Percentiles rank a stretch among this genome's conserved stretches.
These are phyloP conservation scores for Diaporthe vaccinii DNA, from an alignment of 2,329 filamentous ascomycete species.

Conservation along the genomic window DNA sequence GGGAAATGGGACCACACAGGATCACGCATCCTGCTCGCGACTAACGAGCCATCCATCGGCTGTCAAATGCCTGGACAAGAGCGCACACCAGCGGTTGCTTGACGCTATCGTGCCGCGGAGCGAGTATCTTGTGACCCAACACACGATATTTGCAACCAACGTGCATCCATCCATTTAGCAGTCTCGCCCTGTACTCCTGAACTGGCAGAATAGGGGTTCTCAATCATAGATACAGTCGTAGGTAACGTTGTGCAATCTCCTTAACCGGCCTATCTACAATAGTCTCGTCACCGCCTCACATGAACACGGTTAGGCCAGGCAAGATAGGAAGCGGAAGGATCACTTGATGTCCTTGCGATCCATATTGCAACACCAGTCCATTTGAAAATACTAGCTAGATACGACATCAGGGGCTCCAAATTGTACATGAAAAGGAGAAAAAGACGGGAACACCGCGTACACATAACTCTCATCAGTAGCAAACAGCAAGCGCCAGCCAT, in stretches of 20 bases:
- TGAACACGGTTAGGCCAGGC: neutral
- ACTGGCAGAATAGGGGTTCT: neutral
- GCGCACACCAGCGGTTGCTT: neutral
- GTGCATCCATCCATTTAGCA: neutral
- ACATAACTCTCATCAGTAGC: neutral
- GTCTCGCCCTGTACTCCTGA: neutral
- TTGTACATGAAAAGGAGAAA: constrained; percentile 5
- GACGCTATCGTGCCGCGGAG: neutral
- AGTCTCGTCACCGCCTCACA: neutral
- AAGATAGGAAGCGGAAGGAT: neutral
- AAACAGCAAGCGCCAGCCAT: neutral
- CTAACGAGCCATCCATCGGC: neutral
- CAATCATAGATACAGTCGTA: neutral
- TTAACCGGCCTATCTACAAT: neutral
- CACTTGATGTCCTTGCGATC: neutral
- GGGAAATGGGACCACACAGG: neutral
- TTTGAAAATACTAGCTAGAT: neutral
- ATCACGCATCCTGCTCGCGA: neutral
- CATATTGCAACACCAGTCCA: neutral
- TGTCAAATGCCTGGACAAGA: neutral
- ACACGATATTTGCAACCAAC: neutral
- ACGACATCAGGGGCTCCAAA: neutral
- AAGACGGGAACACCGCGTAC: neutral
- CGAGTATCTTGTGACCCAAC: neutral
- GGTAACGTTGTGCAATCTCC: neutral